Conservation (phyloP, 768 basidiomycete genomes). For the Flagelloscypha sp. region DNA sequence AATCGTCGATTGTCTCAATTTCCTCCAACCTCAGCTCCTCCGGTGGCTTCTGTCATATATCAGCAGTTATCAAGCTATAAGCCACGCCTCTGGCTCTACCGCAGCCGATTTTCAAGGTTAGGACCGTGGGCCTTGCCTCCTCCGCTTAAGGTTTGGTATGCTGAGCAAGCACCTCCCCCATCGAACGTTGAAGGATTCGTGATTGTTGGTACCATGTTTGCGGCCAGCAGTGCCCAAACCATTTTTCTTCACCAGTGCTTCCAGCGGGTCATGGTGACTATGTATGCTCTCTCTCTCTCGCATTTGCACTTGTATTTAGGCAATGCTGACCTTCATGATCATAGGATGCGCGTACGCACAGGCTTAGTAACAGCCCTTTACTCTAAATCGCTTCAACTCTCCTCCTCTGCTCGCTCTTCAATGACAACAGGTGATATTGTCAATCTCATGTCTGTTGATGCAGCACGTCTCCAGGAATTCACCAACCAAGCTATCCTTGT, state of each 20-base stretch:
- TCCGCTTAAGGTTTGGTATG: too few relatives aligned
- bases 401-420: slow-evolving; percentile 75
- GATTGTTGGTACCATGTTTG: slow-evolving; percentile 75
- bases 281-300: too few relatives aligned
- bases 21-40: slow-evolving; percentile 83
- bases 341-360: slow-evolving; percentile 84
- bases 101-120: too few relatives aligned
- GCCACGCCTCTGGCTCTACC: slow-evolving; percentile 26
- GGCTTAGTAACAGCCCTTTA: slow-evolving; percentile 85
- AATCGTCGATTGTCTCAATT: slow-evolving; percentile 72
- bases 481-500: slow-evolving; percentile 79
- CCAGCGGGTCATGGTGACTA: slow-evolving; percentile 73
- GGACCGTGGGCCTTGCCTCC: too few relatives aligned
- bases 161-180: slow-evolving; percentile 14
- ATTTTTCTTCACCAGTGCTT: slow-evolving; percentile 84
- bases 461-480: slow-evolving; percentile 70
- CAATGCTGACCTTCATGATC: not conserved
- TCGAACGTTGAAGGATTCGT: slow-evolving; percentile 60
- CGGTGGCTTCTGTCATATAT: slow-evolving; percentile 77
- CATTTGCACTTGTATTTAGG: not conserved
- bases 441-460: slow-evolving; percentile 87
- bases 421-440: slow-evolving; percentile 88
- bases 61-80: slow-evolving; percentile 56
- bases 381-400: slow-evolving; percentile 76
- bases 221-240: slow-evolving; percentile 71